Percentiles rank a stretch among this genome's conserved stretches.
These are phyloP conservation scores for Leishmania braziliensis DNA, from an alignment of 208 protist genomes.

Conservation along the genomic window DNA sequence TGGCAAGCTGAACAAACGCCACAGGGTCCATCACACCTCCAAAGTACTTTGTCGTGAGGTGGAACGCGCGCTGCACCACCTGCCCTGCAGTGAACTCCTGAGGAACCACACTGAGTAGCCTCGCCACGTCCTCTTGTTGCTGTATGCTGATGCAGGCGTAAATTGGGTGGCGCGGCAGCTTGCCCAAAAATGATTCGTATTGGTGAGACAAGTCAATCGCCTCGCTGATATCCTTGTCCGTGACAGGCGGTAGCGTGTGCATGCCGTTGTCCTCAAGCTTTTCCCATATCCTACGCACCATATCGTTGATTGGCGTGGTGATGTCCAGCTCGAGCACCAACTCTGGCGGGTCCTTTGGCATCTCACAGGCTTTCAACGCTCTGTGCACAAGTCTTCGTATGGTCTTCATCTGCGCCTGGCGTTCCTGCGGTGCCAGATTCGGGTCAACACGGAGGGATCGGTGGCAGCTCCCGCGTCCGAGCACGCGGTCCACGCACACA, in stretches of 20 bases:
- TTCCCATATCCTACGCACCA: conserved; percentile 40
- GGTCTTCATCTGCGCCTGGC: conserved; percentile 14
- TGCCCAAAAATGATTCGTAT: conserved; percentile 38
- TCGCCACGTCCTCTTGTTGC: conserved; percentile 4
- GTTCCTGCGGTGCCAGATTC: conserved; percentile 10
- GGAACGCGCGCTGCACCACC: conserved; percentile 40
- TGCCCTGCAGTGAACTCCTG: conserved; percentile 2
- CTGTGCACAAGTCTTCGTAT: conserved; percentile 34
- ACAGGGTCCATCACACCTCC: conserved; percentile 39
- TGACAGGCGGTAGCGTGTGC: conserved; percentile 34
- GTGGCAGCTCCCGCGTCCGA: conserved; percentile 46
- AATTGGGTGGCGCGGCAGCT: conserved; percentile 17
- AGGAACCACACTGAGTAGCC: conserved; percentile 22
- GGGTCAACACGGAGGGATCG: conserved; percentile 41
- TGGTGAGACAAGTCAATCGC: conserved; percentile 11
- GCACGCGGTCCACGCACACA: conserved; percentile 44
- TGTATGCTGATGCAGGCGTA: conserved; percentile 30
- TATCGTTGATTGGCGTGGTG: conserved; percentile 20
- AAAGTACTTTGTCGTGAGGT: conserved; percentile 53
- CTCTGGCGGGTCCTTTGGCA: conserved; percentile 24
- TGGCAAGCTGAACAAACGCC: conserved; percentile 32
- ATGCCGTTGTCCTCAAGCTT: conserved; percentile 35
- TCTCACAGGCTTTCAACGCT: conserved; percentile 30
- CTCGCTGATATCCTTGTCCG: conserved; percentile 16
- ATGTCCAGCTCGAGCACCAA: conserved; percentile 43